These are phyloP conservation scores for Podospora australis DNA, from an alignment of 495 filamentous ascomycete genomes.

Conservation along the genomic window DNA sequence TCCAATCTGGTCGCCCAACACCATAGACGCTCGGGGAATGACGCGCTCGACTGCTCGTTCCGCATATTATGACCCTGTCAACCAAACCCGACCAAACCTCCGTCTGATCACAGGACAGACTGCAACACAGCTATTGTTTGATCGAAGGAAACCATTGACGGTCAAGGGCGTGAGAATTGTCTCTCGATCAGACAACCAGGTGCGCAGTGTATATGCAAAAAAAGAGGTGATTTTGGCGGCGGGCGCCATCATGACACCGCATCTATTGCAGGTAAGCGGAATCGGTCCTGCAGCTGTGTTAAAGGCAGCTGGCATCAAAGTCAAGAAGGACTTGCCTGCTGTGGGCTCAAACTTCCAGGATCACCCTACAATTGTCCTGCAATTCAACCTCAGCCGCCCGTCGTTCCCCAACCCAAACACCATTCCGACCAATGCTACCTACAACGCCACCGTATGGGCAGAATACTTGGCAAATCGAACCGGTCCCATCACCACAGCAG, in stretches of 20 bases:
- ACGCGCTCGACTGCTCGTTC: conserved; percentile 22
- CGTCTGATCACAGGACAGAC: conserved; percentile 19
- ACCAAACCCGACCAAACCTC: conserved; percentile 14
- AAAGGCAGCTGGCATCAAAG: conserved; percentile 31
- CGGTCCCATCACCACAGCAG: conserved; percentile 19
- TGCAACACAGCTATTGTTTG: conserved; percentile 19
- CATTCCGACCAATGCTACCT: conserved; percentile 20
- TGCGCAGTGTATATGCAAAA: conserved; percentile 15
- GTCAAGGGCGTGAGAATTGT: conserved; percentile 18
- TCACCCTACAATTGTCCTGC: conserved; percentile 27
- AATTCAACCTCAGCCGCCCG: conserved; percentile 18
- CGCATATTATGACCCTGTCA: conserved; percentile 24
- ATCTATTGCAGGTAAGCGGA: conserved; percentile 47
- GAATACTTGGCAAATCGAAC: conserved; percentile 22
- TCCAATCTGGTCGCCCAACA: conserved; percentile 15
- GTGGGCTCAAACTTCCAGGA: conserved; percentile 51
- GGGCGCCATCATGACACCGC: conserved; percentile 48
- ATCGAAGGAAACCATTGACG: conserved; percentile 3
- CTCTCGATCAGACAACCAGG: conserved; percentile 9
- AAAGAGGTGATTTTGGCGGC: conserved; percentile 48
- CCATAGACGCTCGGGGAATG: conserved; percentile 16
- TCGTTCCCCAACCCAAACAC: conserved; percentile 24
- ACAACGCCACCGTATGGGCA: conserved; percentile 20
- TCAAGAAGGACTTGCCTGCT: conserved; percentile 41
- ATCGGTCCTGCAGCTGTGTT: conserved; percentile 44